Percentiles rank a stretch among this genome's conserved stretches.
These are phyloP conservation scores for Physaria fendleri DNA, from an alignment of 345 rosid genomes.

Conservation along the genomic window DNA sequence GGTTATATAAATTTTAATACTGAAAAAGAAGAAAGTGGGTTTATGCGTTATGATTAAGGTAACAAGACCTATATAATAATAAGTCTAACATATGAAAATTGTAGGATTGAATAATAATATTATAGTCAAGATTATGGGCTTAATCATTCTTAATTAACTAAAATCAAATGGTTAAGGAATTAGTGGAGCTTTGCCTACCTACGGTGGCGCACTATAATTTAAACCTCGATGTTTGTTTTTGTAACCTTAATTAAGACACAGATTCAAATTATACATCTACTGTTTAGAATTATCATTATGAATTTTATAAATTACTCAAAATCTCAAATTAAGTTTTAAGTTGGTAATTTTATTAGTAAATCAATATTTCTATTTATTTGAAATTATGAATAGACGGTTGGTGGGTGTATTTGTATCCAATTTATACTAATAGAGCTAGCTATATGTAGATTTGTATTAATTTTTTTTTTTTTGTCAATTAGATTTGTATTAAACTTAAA, in stretches of 20 bases:
- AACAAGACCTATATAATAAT: neutral
- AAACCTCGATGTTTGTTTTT: neutral
- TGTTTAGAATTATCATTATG: neutral
- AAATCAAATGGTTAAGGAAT: conserved; percentile 8
- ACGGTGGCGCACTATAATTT: neutral
- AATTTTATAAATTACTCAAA: neutral
- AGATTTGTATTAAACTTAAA: conserved; percentile 14
- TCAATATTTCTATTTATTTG: neutral
- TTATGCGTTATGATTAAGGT: neutral
- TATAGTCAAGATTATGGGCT: conserved; percentile 11
- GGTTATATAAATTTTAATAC: neutral
- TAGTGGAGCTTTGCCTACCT: conserved; percentile 18
- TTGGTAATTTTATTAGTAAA: no score
- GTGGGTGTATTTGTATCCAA: neutral
- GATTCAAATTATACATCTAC: neutral
- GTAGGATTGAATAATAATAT: neutral
- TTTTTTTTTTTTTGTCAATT: no score
- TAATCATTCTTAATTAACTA: conserved; percentile 10
- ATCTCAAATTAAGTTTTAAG: neutral
- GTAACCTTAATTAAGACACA: neutral
- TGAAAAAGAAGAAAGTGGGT: neutral
- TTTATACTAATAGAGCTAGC: neutral
- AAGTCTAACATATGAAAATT: neutral
- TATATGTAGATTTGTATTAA: conserved; percentile 6
- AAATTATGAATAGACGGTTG: neutral